phyloP scores from a whole-genome alignment of 192 early-diverging fungal genomes.

The Gorgonomyces haynaldii region DNA sequence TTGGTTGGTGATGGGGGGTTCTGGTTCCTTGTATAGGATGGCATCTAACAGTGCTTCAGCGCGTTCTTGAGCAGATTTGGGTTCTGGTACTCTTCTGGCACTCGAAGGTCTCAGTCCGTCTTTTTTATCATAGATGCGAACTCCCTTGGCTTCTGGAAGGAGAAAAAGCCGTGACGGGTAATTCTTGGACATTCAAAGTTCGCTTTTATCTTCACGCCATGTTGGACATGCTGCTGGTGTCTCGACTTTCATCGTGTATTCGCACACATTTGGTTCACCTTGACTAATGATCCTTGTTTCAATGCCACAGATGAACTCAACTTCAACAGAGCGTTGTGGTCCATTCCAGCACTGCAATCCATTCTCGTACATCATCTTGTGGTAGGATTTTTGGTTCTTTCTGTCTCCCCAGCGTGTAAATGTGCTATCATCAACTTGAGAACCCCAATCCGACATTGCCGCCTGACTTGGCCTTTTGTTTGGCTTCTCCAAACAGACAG shows the following conservation, averaged over 20 bases:
- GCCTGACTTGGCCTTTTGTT: conserved; percentile 61
- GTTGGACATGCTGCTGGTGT: conserved; percentile 68
- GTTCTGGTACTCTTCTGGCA: too few relatives aligned
- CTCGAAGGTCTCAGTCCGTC: too few relatives aligned
- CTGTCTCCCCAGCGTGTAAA: conserved; percentile 32
- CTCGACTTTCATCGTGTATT: conserved; percentile 64
- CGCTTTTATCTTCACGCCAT: background rate
- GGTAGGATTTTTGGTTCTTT: conserved; percentile 26
- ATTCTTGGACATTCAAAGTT: background rate
- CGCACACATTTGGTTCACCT: conserved; percentile 86
- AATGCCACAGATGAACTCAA: conserved; percentile 62
- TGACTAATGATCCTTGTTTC: conserved; percentile 58
- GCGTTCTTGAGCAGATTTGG: too few relatives aligned
- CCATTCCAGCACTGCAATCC: conserved; percentile 94
- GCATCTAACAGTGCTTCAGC: too few relatives aligned
- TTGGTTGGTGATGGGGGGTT: too few relatives aligned
- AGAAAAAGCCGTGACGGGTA: too few relatives aligned
- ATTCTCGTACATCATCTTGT: conserved; percentile 50
- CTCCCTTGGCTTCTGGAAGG: too few relatives aligned
- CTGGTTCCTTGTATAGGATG: too few relatives aligned
- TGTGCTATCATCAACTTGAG: conserved; percentile 9
- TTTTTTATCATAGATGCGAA: too few relatives aligned
- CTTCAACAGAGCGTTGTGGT: conserved; percentile 64
- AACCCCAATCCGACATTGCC: conserved; percentile 31
- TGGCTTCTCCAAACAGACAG: conserved; percentile 67